Conservation (phyloP, 2,329 filamentous ascomycete species). For the Fusarium veterinarium region DNA sequence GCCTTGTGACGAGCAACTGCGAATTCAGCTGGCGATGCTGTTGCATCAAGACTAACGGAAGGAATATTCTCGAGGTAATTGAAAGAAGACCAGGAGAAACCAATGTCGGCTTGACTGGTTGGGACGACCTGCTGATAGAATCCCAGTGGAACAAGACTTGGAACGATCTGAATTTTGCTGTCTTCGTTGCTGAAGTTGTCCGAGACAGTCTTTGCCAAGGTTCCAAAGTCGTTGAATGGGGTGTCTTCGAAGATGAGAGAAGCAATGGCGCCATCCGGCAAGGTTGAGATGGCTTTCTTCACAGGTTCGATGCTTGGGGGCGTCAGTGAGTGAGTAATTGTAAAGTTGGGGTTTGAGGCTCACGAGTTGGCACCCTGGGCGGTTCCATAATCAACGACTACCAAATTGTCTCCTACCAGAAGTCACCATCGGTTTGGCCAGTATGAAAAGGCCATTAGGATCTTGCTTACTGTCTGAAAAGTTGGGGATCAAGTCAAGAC, state of each 20-base stretch:
- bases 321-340: not conserved
- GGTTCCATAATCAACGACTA: conserved; percentile 2
- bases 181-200: not conserved
- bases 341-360: accelerated
- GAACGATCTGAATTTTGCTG: not conserved
- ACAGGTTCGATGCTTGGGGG: not conserved
- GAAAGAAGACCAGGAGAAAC: conserved; percentile 13
- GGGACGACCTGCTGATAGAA: conserved; percentile 9
- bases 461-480: not conserved
- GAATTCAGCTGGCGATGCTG: conserved; percentile 6
- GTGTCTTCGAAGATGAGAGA: conserved; percentile 15
- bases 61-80: conserved; percentile 8
- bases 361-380: conserved; percentile 11
- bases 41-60: not conserved
- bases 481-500: not conserved
- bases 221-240: conserved; percentile 13
- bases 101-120: not conserved
- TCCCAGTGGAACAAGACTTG: conserved; percentile 1
- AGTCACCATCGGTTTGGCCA: accelerated
- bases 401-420: not conserved
- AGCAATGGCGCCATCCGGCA: not conserved
- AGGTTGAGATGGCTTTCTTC: not conserved
- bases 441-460: accelerated
- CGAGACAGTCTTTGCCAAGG: conserved; percentile 8
- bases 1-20: conserved; percentile 8